Base-by-base conservation (phyloP, 2,329 filamentous ascomycete species). In the Calonectria leucothoes region DNA sequence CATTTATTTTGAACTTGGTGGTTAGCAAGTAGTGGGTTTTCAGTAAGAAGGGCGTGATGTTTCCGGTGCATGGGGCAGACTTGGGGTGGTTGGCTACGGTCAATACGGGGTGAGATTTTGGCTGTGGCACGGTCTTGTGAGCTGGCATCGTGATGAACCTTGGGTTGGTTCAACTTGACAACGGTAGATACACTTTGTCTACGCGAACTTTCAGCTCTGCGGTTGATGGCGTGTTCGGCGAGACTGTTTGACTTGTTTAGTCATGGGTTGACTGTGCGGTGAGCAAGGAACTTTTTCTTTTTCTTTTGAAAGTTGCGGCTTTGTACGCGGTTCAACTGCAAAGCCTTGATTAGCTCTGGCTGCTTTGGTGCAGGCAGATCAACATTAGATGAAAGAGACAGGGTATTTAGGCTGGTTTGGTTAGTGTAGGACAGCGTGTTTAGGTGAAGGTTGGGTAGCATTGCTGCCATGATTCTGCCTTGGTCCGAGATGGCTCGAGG, bases 381-480 rank as follows among this genome's bases (percentile, higher is more conserved):
- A 37, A 39, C 23, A 39, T 61, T 23, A 14, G 27, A 39, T 29
- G 17, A 55, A 27, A 29, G 35, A 52, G 55, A 61, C 33, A 35
- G 55, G 17, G 15, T 17, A 8, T 42, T 11, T 39, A 15, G 55
- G n/a, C n/a, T 27, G 55, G n/a, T 15, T 39, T 7, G 14, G 23
- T 35, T 61, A 61, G 35, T 61, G 55, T 39, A 61, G 7, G 35
- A 61, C 12, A 23, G 23, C 23, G 20, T 39, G 10, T 31, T 25
- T n/a, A 14, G 35, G 55, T 61, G 23, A 31, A n/a, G n/a, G 27
- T 49, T 52, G 45, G 49, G 49, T 66, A 39, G 31, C 31, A 37
- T 52, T 25, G 61, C n/a, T 48, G 29, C n/a, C 7, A 51, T 51
- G 45, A 66, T 25, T 66, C 64, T 66, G 64, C 64, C 64, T 66